These are phyloP conservation scores for Thelonectria blattea DNA, from an alignment of 2,329 filamentous ascomycete genomes.

Conservation along the genomic window DNA sequence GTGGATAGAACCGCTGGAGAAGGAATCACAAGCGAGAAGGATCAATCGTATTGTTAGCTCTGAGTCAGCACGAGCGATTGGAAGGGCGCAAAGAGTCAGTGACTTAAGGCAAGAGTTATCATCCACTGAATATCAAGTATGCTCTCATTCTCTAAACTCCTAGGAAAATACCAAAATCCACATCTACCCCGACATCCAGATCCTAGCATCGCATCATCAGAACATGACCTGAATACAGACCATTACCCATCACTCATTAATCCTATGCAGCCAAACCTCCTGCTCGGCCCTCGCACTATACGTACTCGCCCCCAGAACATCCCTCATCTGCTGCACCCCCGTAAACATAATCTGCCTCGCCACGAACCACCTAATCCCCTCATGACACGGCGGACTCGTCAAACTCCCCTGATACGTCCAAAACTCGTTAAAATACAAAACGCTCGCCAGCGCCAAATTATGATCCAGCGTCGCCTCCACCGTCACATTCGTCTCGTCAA, in stretches of 20 bases:
- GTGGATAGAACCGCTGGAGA: no score
- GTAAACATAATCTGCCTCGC: conserved; percentile 29
- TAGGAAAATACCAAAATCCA: no score
- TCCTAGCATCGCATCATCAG: no score
- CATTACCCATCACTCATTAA: conserved; percentile 17
- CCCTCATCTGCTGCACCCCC: conserved; percentile 27
- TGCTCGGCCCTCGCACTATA: conserved; percentile 29
- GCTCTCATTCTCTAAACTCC: no score
- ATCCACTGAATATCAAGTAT: no score
- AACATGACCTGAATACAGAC: no score
- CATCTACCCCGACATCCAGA: no score
- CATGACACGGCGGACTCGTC: conserved; percentile 27
- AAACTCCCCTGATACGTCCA: conserved; percentile 32
- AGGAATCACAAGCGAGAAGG: no score
- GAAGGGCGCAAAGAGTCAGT: no score
- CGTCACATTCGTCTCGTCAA: conserved; percentile 19
- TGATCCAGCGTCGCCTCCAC: conserved; percentile 10
- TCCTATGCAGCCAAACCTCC: conserved; percentile 28
- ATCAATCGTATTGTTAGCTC: no score
- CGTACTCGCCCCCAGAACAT: conserved; percentile 27
- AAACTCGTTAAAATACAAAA: conserved; percentile 26
- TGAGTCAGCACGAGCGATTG: no score
- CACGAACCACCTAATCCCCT: conserved; percentile 29
- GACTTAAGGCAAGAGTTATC: no score
- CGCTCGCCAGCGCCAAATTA: conserved; percentile 20